A percentile compares a stretch with the other conserved stretches of the same genome.
phyloP scores from a whole-genome alignment of 1,139 yeast genomes.

The Lodderomyces jiufengensis region DNA sequence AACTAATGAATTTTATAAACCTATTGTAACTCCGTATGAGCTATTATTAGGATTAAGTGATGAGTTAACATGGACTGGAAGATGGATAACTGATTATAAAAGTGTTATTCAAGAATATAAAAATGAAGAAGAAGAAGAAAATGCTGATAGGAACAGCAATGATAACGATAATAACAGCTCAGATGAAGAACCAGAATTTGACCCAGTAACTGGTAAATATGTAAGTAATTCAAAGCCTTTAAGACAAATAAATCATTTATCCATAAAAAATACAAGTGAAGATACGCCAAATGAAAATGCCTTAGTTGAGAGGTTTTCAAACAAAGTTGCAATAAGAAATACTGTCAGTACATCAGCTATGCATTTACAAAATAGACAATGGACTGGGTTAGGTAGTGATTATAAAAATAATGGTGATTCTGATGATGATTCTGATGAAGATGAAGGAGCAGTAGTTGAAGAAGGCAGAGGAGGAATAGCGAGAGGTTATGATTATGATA shows the following conservation, averaged over 20 bases:
- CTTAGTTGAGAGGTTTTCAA: constrained; percentile 57
- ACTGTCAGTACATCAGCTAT: constrained; percentile 90
- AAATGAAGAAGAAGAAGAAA: constrained; percentile 20
- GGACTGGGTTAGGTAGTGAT: constrained; percentile 95
- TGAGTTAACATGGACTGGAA: constrained; percentile 83
- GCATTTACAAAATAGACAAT: constrained; percentile 64
- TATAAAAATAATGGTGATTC: constrained; percentile 34
- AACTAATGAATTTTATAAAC: constrained; percentile 76
- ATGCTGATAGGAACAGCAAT: constrained; percentile 16
- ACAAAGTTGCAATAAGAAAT: constrained; percentile 61
- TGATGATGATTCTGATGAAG: constrained; percentile 38
- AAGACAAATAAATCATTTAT: constrained; percentile 61
- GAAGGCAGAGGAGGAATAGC: constrained; percentile 88
- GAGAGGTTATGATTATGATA: constrained; percentile 57
- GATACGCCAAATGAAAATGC: constrained; percentile 21
- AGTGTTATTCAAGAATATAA: constrained; percentile 39
- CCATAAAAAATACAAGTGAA: constrained; percentile 40
- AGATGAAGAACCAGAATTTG: constrained; percentile 72
- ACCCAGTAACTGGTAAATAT: constrained; percentile 80
- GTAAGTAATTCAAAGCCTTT: constrained; percentile 72
- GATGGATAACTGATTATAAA: constrained; percentile 83
- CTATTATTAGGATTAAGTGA: constrained; percentile 71
- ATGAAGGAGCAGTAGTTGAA: constrained; percentile 69
- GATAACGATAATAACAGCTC: constrained; percentile 16
- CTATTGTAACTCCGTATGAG: constrained; percentile 92